phyloP scores from a whole-genome alignment of 139 green algal species.

The Picochlorum sp. region DNA sequence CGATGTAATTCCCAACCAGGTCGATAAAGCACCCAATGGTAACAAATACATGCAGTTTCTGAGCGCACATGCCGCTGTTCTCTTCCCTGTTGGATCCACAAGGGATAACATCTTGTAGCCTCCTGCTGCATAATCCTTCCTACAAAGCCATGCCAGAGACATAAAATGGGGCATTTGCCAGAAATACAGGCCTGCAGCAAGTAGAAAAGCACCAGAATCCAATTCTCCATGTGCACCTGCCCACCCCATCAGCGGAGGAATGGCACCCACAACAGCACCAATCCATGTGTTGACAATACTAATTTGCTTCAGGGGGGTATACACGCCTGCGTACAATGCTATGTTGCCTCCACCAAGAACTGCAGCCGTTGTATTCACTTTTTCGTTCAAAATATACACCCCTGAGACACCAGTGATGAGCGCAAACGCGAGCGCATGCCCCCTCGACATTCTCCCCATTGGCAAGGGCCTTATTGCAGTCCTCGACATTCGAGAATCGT shows the following conservation, averaged over 20 bases:
- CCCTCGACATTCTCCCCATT: slow-evolving; percentile 52
- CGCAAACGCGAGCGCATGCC: slow-evolving; percentile 79
- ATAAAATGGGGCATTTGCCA: slow-evolving; percentile 99
- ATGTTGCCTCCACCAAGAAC: slow-evolving; percentile 89
- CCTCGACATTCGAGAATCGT: slow-evolving; percentile 77
- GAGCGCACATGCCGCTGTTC: slow-evolving; percentile 71
- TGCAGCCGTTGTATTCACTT: slow-evolving; percentile 78
- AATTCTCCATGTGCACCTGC: slow-evolving; percentile 60
- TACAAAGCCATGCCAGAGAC: slow-evolving; percentile 89
- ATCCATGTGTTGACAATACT: slow-evolving; percentile 90
- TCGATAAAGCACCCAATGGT: slow-evolving; percentile 64
- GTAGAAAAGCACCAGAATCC: slow-evolving; percentile 47
- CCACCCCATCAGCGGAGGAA: slow-evolving; percentile 98
- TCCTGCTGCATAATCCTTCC: slow-evolving; percentile 77
- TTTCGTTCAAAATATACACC: slow-evolving; percentile 51
- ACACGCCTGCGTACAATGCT: slow-evolving; percentile 85
- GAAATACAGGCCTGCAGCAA: slow-evolving; percentile 85
- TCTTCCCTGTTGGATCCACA: slow-evolving; percentile 68
- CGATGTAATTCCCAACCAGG: slow-evolving; percentile 53
- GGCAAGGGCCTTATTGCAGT: slow-evolving; percentile 88
- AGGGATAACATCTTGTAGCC: slow-evolving; percentile 86
- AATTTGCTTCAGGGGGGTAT: slow-evolving; percentile 95
- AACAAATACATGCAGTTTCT: slow-evolving; percentile 83
- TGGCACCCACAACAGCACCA: slow-evolving; percentile 90
- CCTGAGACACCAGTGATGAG: slow-evolving; percentile 51